Conservation (phyloP, 192 early-diverging fungal species). For the Endogone sp. region DNA sequence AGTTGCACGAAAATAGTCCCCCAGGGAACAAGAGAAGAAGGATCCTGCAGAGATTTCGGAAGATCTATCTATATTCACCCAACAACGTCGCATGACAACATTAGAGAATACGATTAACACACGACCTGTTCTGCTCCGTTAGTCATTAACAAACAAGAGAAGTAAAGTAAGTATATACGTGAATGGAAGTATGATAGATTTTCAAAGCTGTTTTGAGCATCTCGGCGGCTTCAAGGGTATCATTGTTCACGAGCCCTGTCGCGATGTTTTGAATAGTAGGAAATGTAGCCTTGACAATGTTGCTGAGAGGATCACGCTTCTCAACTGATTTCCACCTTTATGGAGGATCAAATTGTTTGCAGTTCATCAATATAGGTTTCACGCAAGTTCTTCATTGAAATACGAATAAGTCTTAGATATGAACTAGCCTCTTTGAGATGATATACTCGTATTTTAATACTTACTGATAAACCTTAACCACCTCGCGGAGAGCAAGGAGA, state of each 20-base stretch:
- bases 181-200: conserved; percentile 71
- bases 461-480: conserved; percentile 75
- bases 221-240: conserved; percentile 72
- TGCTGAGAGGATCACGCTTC: conserved; percentile 62
- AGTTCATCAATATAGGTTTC: no score
- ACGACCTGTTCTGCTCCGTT: no score
- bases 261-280: conserved; percentile 77
- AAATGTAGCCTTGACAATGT: conserved; percentile 73
- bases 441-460: conserved; percentile 21
- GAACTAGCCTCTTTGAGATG: no score
- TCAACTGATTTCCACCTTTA: conserved; percentile 59
- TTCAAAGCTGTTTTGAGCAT: conserved; percentile 86
- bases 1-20: conserved; percentile 81
- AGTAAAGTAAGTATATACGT: conserved; percentile 47
- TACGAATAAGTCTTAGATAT: no score
- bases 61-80: conserved; percentile 31
- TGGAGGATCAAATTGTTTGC: no score
- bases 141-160: no score
- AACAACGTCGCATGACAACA: conserved; percentile 11
- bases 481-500: conserved; percentile 73
- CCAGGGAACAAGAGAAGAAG: conserved; percentile 78
- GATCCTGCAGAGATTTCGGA: conserved; percentile 58
- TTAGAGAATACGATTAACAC: background rate
- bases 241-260: conserved; percentile 49
- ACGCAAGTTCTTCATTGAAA: no score